Conservation (phyloP, 1,139 yeast genomes). For the Kodamaea sp. region DNA sequence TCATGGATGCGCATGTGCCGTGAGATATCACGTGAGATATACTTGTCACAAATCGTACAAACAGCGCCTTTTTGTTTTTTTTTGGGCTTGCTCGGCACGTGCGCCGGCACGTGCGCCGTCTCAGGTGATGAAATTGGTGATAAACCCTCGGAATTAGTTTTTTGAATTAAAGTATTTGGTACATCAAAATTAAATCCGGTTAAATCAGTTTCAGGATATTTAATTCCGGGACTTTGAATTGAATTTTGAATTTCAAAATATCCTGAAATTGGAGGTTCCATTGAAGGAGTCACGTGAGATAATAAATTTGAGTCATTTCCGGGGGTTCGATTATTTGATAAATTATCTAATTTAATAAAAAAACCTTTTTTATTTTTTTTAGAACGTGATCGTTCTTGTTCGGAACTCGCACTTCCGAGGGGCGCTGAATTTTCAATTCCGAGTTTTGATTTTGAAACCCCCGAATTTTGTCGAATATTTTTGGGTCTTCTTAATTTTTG, state of each 20-base stretch:
- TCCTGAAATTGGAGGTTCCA: conserved; percentile 43
- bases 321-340: not conserved
- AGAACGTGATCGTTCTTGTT: conserved; percentile 5
- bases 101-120: conserved; percentile 6
- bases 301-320: not conserved
- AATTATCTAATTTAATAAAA: conserved; percentile 13
- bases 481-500: conserved; percentile 5
- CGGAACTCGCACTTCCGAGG: not conserved
- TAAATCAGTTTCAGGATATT: conserved; percentile 13
- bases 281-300: conserved; percentile 34
- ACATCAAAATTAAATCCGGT: conserved; percentile 23
- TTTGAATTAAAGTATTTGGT: not conserved
- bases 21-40: conserved; percentile 42
- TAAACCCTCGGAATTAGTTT: not conserved
- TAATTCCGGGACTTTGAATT: too few relatives aligned
- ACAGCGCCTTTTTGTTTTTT: conserved; percentile 37
- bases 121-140: not conserved
- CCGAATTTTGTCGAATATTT: conserved; percentile 5
- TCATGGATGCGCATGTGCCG: conserved; percentile 47
- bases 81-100: conserved; percentile 24
- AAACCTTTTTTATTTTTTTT: conserved; percentile 12
- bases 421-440: conserved; percentile 2
- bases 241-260: conserved; percentile 40
- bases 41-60: conserved; percentile 41
- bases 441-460: conserved; percentile 1